phyloP scores from a whole-genome alignment of 2,329 filamentous ascomycete species.

The Rugonectria rugulosa region DNA sequence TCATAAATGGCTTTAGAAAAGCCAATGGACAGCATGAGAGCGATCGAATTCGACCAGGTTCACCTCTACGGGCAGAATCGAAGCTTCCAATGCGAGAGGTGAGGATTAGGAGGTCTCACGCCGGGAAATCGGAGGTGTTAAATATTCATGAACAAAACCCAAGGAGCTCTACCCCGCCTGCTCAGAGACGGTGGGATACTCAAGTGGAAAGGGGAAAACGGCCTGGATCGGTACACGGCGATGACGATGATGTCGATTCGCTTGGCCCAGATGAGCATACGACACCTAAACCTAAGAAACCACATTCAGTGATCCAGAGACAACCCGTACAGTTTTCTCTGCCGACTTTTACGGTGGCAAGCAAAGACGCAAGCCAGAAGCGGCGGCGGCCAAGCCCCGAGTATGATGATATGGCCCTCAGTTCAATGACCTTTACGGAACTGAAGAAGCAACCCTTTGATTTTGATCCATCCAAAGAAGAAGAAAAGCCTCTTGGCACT shows the following conservation, averaged over 20 bases:
- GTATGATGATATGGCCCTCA: conserved; percentile 65
- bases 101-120: conserved; percentile 38
- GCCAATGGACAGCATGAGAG: conserved; percentile 25
- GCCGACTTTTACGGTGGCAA: conserved; percentile 26
- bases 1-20: conserved; percentile 26
- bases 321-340: conserved; percentile 34
- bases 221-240: conserved; percentile 25
- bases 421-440: conserved; percentile 60
- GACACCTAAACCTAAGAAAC: conserved; percentile 35
- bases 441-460: conserved; percentile 63
- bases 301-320: conserved; percentile 28
- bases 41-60: conserved; percentile 31
- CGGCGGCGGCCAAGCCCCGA: conserved; percentile 57
- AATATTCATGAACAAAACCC: conserved; percentile 26
- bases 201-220: conserved; percentile 28
- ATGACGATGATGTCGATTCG: conserved; percentile 37
- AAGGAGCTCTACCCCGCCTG: conserved; percentile 39
- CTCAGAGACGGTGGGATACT: conserved; percentile 31
- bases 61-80: conserved; percentile 38
- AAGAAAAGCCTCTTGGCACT: conserved; percentile 45
- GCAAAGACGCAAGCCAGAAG: conserved; percentile 41
- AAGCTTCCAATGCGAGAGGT: conserved; percentile 52
- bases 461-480: conserved; percentile 59
- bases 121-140: conserved; percentile 30
- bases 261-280: conserved; percentile 30